Evolutionary conservation across 2,329 filamentous ascomycete genomes (phyloP), one percentile per base, ranked within the genome.

Genomic region (Meredithiella fracta): DNA sequence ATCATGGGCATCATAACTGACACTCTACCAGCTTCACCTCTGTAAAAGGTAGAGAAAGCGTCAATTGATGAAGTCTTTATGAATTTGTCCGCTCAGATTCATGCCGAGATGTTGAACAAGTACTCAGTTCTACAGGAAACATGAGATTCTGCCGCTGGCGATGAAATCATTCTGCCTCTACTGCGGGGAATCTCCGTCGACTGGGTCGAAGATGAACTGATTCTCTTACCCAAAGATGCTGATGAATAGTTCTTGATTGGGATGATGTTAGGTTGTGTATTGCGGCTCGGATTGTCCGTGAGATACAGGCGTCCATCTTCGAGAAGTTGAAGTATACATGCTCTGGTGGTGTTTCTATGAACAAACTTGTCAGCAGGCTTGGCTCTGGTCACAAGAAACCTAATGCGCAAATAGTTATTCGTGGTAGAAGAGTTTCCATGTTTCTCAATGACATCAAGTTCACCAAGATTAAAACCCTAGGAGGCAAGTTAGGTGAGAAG

Each of bases 1-100:
- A 96, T 97, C 58, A 67, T 97, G 62, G 78, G 80, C 9, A 69
- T 81, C 57, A 86, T 97, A 65, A 91, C 89, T 65, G 83, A 85
- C 3, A 72, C 73, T 34, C 69, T 96, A 47, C 84, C 85, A 1
- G 84, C 85, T 1, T 66, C 75, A 0, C 68, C 77, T 47, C 66
- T 81, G 59, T 85, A 88, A 65, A 80, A 76, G 63, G 80, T 96
- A 47, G 91, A 98, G 71, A 98, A 97, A 66, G 92, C 91, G 17
- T 84, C 88, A 64, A 86, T 97, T 56, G 92, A 98, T 66, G 92
- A 98, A 68, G 89, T 96, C 7, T 98, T 96, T 65, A 72, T 97
- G 59, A 92, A 98, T 68, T 69, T 98, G 52, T 94, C 88, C 8
- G 83, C 85, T 0, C 85, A 96, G 59, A 77, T 96, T 2, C 86